Conservation (phyloP, 805 yeast genomes). For the Wickerhamomyces silvicola region DNA sequence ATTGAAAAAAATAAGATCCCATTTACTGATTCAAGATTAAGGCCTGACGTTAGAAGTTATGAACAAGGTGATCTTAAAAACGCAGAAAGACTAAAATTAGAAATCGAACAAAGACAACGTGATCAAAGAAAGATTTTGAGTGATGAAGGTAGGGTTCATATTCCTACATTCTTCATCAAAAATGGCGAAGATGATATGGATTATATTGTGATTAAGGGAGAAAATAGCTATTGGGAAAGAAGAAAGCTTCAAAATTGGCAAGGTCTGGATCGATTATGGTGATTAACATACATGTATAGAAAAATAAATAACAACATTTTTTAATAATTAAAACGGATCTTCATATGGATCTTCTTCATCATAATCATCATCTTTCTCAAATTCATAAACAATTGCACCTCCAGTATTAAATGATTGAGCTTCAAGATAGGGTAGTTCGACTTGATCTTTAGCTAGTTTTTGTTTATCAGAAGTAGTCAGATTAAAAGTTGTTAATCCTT, state of each 20-base stretch:
- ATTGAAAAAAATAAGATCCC: slow-evolving; percentile 63
- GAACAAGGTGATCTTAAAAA: slow-evolving; percentile 61
- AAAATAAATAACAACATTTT: too few relatives aligned
- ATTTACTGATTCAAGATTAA: slow-evolving; percentile 81
- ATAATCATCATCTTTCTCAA: slow-evolving; percentile 94
- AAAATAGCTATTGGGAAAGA: slow-evolving; percentile 70
- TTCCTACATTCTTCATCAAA: slow-evolving; percentile 57
- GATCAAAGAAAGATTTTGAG: slow-evolving; percentile 57
- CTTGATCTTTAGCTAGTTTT: slow-evolving; percentile 70
- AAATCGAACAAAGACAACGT: slow-evolving; percentile 77
- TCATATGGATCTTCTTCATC: slow-evolving; percentile 98
- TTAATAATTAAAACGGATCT: slow-evolving; percentile 65
- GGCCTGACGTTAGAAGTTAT: slow-evolving; percentile 79
- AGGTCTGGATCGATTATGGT: slow-evolving; percentile 53
- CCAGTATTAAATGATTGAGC: slow-evolving; percentile 79
- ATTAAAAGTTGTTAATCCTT: slow-evolving; percentile 83
- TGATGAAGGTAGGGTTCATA: slow-evolving; percentile 36
- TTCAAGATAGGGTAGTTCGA: slow-evolving; percentile 83
- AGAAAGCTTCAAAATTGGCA: slow-evolving; percentile 61
- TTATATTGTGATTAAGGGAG: slow-evolving; percentile 55
- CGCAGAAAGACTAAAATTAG: slow-evolving; percentile 66
- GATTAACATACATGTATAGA: slow-evolving; percentile 1
- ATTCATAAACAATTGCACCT: slow-evolving; percentile 94
- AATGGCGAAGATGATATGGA: slow-evolving; percentile 25
- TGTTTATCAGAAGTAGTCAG: slow-evolving; percentile 71